These are phyloP conservation scores for Lophium mytilinum DNA, from an alignment of 495 filamentous ascomycete genomes.

Conservation along the genomic window DNA sequence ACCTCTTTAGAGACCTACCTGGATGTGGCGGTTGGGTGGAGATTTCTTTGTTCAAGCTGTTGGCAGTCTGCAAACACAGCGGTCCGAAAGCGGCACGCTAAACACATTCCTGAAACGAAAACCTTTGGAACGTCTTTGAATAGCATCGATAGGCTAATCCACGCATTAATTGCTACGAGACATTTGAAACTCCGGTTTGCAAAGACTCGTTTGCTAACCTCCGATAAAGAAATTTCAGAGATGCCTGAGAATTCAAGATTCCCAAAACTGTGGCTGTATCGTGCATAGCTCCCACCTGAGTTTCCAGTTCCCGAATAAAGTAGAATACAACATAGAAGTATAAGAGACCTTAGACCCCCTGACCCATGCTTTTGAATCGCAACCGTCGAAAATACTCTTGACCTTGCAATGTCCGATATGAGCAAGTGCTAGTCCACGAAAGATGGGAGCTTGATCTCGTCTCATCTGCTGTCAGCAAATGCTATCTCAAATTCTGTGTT, in stretches of 20 bases:
- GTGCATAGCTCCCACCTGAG: background rate
- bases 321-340: background rate
- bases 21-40: background rate
- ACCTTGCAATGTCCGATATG: too few species aligned
- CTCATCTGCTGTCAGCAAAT: too few species aligned
- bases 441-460: too few species aligned
- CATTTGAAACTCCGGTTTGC: background rate
- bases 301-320: background rate
- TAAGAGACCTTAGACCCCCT: background rate
- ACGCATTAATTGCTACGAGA: background rate
- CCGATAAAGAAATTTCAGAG: background rate
- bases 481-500: conserved; percentile 35
- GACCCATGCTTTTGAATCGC: background rate
- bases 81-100: background rate
- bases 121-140: too few species aligned
- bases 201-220: background rate
- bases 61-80: background rate
- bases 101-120: too few species aligned
- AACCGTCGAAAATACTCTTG: too few species aligned
- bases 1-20: background rate
- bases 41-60: background rate
- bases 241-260: background rate
- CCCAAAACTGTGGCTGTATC: background rate
- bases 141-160: background rate
- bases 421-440: too few species aligned